These are phyloP conservation scores for Pythium rishiriense DNA, from an alignment of 352 stramenopile species.

Conservation along the genomic window DNA sequence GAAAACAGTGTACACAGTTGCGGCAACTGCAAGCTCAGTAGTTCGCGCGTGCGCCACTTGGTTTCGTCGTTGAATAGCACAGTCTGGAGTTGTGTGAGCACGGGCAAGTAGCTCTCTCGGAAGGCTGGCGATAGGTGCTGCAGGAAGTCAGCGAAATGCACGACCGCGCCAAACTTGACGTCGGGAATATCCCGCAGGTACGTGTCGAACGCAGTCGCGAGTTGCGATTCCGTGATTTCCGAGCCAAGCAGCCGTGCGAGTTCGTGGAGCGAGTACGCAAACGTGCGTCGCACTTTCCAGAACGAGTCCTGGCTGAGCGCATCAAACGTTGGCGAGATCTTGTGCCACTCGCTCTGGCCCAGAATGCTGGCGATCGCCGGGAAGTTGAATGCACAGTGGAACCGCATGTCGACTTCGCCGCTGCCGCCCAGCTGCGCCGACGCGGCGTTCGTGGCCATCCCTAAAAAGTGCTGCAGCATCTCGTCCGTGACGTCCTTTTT, in stretches of 20 bases:
- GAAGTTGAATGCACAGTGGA: conserved; percentile 92
- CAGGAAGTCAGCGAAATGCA: conserved; percentile 87
- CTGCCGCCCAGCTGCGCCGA: conserved; percentile 62
- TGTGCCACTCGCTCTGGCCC: conserved; percentile 62
- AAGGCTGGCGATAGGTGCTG: conserved; percentile 63
- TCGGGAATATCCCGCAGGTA: conserved; percentile 84
- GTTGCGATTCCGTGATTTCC: conserved; percentile 74
- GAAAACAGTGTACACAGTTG: conserved; percentile 76
- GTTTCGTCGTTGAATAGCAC: conserved; percentile 60
- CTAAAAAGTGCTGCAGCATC: conserved; percentile 80
- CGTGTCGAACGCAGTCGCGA: conserved; percentile 80
- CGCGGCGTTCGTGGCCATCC: conserved; percentile 72
- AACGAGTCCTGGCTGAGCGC: conserved; percentile 76
- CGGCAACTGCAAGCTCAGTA: conserved; percentile 73
- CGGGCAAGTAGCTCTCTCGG: conserved; percentile 78
- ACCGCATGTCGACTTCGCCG: conserved; percentile 87
- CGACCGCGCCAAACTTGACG: conserved; percentile 80
- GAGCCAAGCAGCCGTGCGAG: conserved; percentile 78
- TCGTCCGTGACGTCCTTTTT: conserved; percentile 77
- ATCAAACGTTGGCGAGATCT: conserved; percentile 82
- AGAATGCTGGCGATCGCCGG: conserved; percentile 87
- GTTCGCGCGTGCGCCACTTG: conserved; percentile 84
- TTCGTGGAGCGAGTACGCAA: conserved; percentile 92
- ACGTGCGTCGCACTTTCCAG: conserved; percentile 91
- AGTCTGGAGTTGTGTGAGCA: conserved; percentile 63